Conservation (phyloP, 1,139 yeast species). For the Geotrichum bryndzae region DNA sequence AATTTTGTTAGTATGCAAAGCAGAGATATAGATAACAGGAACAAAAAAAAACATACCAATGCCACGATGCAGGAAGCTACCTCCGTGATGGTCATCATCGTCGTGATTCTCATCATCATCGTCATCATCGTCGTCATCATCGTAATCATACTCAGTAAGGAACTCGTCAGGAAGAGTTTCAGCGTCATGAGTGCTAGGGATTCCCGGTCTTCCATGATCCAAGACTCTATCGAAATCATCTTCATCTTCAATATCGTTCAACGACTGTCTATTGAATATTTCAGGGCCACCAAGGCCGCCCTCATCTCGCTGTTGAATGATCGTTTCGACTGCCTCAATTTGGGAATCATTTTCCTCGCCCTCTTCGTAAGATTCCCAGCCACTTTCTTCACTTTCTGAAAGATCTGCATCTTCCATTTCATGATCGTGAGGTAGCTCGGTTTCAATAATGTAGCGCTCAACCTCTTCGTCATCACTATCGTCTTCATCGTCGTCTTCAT, state of each 20-base stretch:
- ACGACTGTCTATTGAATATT: conserved; percentile 12
- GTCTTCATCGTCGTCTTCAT: conserved; percentile 23
- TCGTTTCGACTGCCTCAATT: conserved; percentile 21
- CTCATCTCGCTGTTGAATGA: conserved; percentile 20
- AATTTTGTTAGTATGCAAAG: background rate
- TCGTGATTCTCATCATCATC: conserved; percentile 33
- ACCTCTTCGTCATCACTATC: conserved; percentile 19
- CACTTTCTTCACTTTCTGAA: conserved; percentile 34
- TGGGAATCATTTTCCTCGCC: conserved; percentile 31
- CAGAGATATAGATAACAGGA: background rate
- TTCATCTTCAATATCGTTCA: conserved; percentile 7
- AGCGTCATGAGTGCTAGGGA: background rate
- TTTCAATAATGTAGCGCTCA: conserved; percentile 7
- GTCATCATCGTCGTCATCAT: conserved; percentile 21
- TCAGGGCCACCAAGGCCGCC: conserved; percentile 18
- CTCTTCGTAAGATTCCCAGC: conserved; percentile 29
- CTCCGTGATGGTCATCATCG: conserved; percentile 28
- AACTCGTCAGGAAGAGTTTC: background rate
- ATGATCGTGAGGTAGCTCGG: conserved; percentile 8
- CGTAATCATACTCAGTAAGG: conserved; percentile 1
- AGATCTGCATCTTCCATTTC: conserved; percentile 25
- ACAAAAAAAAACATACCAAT: conserved; percentile 9
- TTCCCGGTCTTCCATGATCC: background rate
- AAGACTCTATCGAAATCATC: conserved; percentile 3
- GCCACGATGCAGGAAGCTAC: conserved; percentile 3